phyloP scores from a whole-genome alignment of 176 grass and related monocot genomes.

The Tillandsia fasciculata region DNA sequence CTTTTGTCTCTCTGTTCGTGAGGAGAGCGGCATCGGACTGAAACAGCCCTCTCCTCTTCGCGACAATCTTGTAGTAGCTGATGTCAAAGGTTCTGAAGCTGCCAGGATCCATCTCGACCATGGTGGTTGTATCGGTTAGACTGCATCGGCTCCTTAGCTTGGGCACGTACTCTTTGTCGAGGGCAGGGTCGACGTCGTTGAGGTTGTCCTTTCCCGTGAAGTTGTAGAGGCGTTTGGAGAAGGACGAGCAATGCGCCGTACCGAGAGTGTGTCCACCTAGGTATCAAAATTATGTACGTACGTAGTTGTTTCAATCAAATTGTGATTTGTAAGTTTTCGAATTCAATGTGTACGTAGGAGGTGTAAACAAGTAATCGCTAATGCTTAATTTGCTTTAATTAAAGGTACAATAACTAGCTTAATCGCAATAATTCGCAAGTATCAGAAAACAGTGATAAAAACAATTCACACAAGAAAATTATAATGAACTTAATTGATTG shows the following conservation, averaged over 20 bases:
- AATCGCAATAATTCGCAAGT: too few relatives aligned
- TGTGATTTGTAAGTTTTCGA: conserved; percentile 14
- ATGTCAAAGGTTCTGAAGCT: conserved; percentile 71
- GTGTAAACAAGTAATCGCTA: too few relatives aligned
- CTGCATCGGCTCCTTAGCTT: conserved; percentile 40
- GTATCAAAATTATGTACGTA: conserved; percentile 47
- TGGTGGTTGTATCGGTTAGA: conserved; percentile 15
- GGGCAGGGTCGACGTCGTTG: conserved; percentile 34
- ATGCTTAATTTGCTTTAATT: too few relatives aligned
- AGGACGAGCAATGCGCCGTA: conserved; percentile 20
- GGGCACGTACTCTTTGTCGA: conserved; percentile 47
- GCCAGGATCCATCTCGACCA: conserved; percentile 72
- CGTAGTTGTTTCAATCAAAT: conserved; percentile 46
- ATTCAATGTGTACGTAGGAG: background rate
- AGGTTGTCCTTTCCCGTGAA: conserved; percentile 32
- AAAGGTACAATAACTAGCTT: too few relatives aligned
- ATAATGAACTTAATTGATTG: too few relatives aligned
- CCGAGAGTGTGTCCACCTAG: conserved; percentile 8
- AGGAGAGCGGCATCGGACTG: conserved; percentile 45
- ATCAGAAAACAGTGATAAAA: too few relatives aligned
- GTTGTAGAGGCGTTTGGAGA: conserved; percentile 45
- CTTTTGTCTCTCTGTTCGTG: conserved; percentile 16
- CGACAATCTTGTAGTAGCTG: conserved; percentile 45
- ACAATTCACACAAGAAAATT: too few relatives aligned
- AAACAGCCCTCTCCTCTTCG: conserved; percentile 39